These are phyloP conservation scores for Aspergillus bridgeri DNA, from an alignment of 495 filamentous ascomycete genomes.

Conservation along the genomic window DNA sequence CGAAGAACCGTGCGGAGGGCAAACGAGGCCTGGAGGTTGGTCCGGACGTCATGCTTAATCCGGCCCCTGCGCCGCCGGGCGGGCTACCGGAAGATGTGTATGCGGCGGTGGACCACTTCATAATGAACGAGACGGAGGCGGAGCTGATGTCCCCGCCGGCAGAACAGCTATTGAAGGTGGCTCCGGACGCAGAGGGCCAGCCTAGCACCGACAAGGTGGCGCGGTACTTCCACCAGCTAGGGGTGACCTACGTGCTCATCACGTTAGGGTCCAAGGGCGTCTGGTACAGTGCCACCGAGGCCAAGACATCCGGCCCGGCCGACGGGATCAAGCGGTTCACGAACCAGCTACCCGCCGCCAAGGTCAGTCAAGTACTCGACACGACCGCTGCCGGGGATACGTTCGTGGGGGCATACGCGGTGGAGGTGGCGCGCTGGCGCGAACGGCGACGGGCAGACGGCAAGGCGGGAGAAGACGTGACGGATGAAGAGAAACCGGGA, in stretches of 20 bases:
- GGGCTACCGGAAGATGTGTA: slow-evolving; percentile 66
- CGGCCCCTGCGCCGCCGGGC: slow-evolving; percentile 67
- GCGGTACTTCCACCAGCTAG: slow-evolving; percentile 56
- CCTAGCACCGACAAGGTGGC: slow-evolving; percentile 51
- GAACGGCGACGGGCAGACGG: slow-evolving; percentile 32
- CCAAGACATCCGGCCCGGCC: slow-evolving; percentile 27
- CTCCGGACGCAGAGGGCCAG: slow-evolving; percentile 41
- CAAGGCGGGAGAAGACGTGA: slow-evolving; percentile 32
- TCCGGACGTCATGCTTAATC: slow-evolving; percentile 72
- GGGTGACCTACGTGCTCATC: slow-evolving; percentile 73
- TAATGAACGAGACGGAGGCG: slow-evolving; percentile 92
- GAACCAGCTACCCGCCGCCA: slow-evolving; percentile 49
- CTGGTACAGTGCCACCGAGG: slow-evolving; percentile 50
- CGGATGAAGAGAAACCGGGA: slow-evolving; percentile 39
- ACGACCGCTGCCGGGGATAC: slow-evolving; percentile 95
- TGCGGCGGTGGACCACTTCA: slow-evolving; percentile 65
- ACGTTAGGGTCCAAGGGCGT: slow-evolving; percentile 79
- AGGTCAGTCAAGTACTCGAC: slow-evolving; percentile 71
- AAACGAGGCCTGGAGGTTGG: slow-evolving; percentile 43
- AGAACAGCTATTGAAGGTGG: slow-evolving; percentile 27
- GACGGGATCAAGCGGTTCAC: slow-evolving; percentile 35
- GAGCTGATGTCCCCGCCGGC: slow-evolving; percentile 57
- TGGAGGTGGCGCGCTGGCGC: slow-evolving; percentile 52
- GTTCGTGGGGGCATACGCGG: slow-evolving; percentile 85
- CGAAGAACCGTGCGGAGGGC: slow-evolving; percentile 44